Evolutionary conservation across 768 basidiomycete species (phyloP), one percentile per base, ranked within the genome.

Genomic region (Strobilomyces echinocephalus): DNA sequence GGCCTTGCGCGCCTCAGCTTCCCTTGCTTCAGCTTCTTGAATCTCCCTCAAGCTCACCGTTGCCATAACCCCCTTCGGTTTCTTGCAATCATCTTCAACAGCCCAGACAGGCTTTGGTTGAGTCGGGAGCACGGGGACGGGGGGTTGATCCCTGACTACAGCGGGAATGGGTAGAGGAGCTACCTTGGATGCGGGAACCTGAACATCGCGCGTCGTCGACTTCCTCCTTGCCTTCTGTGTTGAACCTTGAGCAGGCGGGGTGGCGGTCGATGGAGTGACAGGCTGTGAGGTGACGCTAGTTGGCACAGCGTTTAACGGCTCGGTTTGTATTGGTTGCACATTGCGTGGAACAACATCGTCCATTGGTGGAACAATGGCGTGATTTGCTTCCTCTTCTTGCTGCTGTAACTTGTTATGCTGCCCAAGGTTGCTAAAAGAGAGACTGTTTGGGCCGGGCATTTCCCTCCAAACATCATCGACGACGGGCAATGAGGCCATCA

Each of bases 1-100:
- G 21, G 77, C 78, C 67, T 88, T 95, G 40, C 87, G 81, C 11
- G 79, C 83, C 61, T 91, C 93, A 2, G 81, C 77, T 63, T 85
- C 87, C 72, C 83, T 91, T 8, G 81, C 82, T 70, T 99, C 97
- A 3, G 87, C 85, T 60, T 97, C 93, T 68, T 99, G 97, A 43
- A 99, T 99, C 53, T 98, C 93, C 51, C 94, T 85, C 35, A 99
- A 73, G 56, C 89, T 91, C 35, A 86, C 74, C 21, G 85, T 72
- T 5, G 71, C 61, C 15, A 69, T 69, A 14, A 72, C 63, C 8
- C 68, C 61, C 65, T 77, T 77, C 43, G 74, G 67, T 65, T 83
- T 84, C 69, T 82, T 82, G 36, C 73, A 72, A 14, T 89, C 88
- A 38, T 89, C 85, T 33, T 85, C 85, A 56, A 80, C 81, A 18